Evolutionary conservation across 129 eudicot species (phyloP).

Genomic region (Arctium minus): DNA sequence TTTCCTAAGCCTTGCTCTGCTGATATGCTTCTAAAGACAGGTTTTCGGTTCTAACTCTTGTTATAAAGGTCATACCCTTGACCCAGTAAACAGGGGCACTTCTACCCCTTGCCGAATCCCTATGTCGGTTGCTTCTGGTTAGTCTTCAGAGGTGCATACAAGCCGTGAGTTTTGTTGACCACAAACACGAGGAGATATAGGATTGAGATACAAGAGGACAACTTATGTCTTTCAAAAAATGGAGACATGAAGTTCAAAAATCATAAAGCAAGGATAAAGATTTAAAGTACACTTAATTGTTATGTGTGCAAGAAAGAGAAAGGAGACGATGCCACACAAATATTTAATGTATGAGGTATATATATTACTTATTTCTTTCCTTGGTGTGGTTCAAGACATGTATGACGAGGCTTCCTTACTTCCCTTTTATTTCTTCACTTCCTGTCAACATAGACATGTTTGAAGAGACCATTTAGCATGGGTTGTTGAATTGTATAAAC

Average conservation of each 20-base stretch:
- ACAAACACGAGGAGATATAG: neutral
- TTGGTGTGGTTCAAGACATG: neutral
- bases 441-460: neutral
- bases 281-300: neutral
- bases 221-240: neutral
- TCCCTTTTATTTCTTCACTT: neutral
- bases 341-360: neutral
- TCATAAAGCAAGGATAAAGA: neutral
- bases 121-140: neutral
- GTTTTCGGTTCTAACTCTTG: neutral
- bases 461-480: neutral
- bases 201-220: neutral
- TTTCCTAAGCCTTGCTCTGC: neutral
- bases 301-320: neutral
- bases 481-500: neutral
- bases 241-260: neutral
- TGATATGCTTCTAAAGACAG: neutral
- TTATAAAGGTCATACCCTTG: neutral
- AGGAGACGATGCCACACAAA: neutral
- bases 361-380: neutral
- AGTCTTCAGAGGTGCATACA: neutral
- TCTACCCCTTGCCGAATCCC: neutral
- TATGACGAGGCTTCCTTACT: neutral
- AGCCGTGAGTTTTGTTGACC: neutral
- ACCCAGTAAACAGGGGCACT: neutral